Percentiles rank a stretch among this genome's conserved stretches.
These are phyloP conservation scores for Monosporascus sp. DNA, from an alignment of 2,329 filamentous ascomycete species.

Conservation along the genomic window DNA sequence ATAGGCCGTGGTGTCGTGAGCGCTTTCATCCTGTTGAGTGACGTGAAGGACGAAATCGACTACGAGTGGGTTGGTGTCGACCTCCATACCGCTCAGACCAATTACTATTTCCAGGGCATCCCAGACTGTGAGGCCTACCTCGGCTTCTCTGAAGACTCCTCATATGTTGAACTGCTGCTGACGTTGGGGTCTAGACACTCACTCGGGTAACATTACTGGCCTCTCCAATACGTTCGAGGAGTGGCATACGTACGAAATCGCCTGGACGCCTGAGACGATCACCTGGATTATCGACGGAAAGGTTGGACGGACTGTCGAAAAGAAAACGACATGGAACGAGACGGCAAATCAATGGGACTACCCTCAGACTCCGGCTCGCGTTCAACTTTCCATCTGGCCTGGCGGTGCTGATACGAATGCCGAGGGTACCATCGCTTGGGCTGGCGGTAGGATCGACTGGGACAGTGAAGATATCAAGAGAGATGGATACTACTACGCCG, in stretches of 20 bases:
- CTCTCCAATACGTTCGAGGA: conserved; percentile 67
- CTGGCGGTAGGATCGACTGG: conserved; percentile 89
- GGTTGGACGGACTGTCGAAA: conserved; percentile 67
- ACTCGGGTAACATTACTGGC: conserved; percentile 64
- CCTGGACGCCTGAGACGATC: conserved; percentile 83
- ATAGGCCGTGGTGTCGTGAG: conserved; percentile 88
- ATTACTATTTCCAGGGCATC: conserved; percentile 95
- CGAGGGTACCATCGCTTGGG: conserved; percentile 83
- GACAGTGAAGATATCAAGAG: conserved; percentile 71
- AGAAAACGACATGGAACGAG: conserved; percentile 77
- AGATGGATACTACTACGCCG: conserved; percentile 84
- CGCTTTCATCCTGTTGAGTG: conserved; percentile 90
- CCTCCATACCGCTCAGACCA: conserved; percentile 75
- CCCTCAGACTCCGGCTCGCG: conserved; percentile 84
- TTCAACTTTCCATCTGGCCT: conserved; percentile 95
- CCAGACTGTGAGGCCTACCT: conserved; percentile 65
- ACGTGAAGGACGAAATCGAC: conserved; percentile 97
- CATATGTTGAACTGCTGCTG: conserved; percentile 4
- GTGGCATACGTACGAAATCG: conserved; percentile 86
- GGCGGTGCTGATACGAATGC: conserved; percentile 76
- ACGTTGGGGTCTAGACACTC: conserved; percentile 53
- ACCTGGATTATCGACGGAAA: conserved; percentile 84
- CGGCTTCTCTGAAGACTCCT: not conserved
- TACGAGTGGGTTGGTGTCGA: conserved; percentile 90
- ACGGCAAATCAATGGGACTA: conserved; percentile 78